Conservation (phyloP, 768 basidiomycete genomes). For the Leccinum barrowsii region DNA sequence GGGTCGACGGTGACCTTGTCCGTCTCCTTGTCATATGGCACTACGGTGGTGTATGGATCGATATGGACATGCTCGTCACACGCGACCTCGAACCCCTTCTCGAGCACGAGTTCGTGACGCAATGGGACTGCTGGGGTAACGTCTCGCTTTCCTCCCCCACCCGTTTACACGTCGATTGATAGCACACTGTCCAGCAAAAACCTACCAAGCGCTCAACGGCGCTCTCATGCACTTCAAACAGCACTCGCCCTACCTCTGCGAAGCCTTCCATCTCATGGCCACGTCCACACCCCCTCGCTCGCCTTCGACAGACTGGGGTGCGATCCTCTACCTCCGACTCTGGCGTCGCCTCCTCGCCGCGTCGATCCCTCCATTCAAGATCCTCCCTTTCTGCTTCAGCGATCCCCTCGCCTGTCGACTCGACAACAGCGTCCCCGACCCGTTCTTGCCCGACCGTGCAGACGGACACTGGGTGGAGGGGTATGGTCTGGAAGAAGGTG, state of each 20-base stretch:
- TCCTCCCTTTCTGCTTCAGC: slow-evolving; percentile 93
- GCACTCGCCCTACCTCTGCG: slow-evolving; percentile 94
- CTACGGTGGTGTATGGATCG: slow-evolving; percentile 92
- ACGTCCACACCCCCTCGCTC: slow-evolving; percentile 68
- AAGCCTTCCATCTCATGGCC: slow-evolving; percentile 90
- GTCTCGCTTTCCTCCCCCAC: neutral
- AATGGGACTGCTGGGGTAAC: slow-evolving; percentile 97
- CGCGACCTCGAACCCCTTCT: slow-evolving; percentile 80
- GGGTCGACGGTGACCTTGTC: slow-evolving; percentile 95
- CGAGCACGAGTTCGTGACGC: slow-evolving; percentile 94
- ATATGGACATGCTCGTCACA: slow-evolving; percentile 94
- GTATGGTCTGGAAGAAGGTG: slow-evolving; percentile 55
- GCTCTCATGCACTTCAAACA: slow-evolving; percentile 90
- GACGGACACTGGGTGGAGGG: slow-evolving; percentile 59
- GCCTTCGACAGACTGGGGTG: slow-evolving; percentile 91
- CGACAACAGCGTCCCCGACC: slow-evolving; percentile 90
- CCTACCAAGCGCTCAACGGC: slow-evolving; percentile 81
- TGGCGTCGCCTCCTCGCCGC: slow-evolving; percentile 79
- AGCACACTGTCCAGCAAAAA: slow-evolving; percentile 49
- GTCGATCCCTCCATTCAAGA: slow-evolving; percentile 79
- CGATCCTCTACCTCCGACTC: slow-evolving; percentile 84
- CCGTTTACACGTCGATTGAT: slow-evolving; percentile 2
- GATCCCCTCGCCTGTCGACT: slow-evolving; percentile 87
- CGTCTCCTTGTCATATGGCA: slow-evolving; percentile 84
- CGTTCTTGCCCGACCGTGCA: slow-evolving; percentile 59